Evolutionary conservation across 139 green algal genomes (phyloP).

Genomic region (Haematococcus lacustris): DNA sequence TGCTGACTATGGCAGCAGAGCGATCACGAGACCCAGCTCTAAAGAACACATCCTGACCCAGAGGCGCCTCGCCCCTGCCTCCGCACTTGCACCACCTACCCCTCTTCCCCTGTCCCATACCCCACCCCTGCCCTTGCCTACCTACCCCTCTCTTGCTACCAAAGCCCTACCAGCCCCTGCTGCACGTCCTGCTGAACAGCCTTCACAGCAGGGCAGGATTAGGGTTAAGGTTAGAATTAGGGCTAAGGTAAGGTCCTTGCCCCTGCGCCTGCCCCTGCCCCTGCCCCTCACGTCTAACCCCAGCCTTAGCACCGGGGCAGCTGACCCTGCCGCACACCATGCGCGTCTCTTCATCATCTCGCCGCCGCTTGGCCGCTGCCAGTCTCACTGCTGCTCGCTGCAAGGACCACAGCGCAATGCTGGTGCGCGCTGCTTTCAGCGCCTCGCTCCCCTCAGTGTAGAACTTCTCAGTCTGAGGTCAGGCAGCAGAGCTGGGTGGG

Average conservation of each 20-base stretch:
- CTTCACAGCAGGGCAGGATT: neutral
- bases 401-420: constrained; percentile 75
- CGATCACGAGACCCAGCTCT: no score
- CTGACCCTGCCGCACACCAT: constrained; percentile 10
- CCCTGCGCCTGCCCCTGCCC: no score
- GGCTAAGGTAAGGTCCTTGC: no score
- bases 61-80: no score
- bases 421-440: constrained; percentile 47
- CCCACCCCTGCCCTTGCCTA: no score
- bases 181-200: neutral
- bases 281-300: no score
- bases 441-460: constrained; percentile 81
- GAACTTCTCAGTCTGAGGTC: constrained; percentile 81
- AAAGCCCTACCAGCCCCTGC: no score
- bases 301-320: neutral
- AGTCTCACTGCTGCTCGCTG: constrained; percentile 55
- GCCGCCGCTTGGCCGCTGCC: constrained; percentile 36
- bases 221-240: neutral
- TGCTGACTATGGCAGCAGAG: no score
- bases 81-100: neutral
- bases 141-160: no score
- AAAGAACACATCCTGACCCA: no score
- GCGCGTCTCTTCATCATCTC: constrained; percentile 33
- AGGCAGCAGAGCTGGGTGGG: no score
- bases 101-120: neutral